A percentile compares a stretch with the other conserved stretches of the same genome.
Evolutionary conservation across 306 rosid genomes (phyloP).

Genomic region (Begonia fuchsioides): DNA sequence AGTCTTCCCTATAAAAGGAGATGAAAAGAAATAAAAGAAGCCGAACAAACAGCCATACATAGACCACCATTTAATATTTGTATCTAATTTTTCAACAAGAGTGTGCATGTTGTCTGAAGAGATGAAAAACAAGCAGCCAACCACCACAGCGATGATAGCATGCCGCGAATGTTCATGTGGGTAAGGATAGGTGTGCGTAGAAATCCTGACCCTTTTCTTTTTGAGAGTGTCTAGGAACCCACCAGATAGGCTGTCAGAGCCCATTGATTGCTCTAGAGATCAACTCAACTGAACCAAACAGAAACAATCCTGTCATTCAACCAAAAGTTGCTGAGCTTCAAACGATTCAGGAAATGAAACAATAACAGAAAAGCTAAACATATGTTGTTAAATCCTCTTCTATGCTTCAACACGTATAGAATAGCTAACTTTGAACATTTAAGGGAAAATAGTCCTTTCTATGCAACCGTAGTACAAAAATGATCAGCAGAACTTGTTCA

Average conservation of each 20-base stretch:
- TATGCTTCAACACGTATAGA: not conserved
- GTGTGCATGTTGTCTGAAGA: slow-evolving; percentile 91
- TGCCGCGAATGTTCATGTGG: slow-evolving; percentile 98
- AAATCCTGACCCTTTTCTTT: slow-evolving; percentile 88
- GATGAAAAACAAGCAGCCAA: slow-evolving; percentile 90
- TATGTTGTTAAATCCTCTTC: not conserved
- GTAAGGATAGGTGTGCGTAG: slow-evolving; percentile 72
- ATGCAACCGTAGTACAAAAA: too few relatives aligned
- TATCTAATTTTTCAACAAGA: slow-evolving; percentile 85
- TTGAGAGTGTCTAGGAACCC: slow-evolving; percentile 60
- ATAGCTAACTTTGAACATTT: not conserved
- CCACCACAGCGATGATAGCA: slow-evolving; percentile 83
- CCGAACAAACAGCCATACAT: slow-evolving; percentile 80
- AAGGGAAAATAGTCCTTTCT: not conserved
- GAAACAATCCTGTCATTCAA: slow-evolving; percentile 14
- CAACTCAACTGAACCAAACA: slow-evolving; percentile 10
- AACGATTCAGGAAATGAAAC: not conserved
- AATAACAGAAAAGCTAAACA: not conserved
- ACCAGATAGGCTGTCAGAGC: slow-evolving; percentile 35
- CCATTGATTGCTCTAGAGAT: slow-evolving; percentile 22
- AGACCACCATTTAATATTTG: slow-evolving; percentile 93
- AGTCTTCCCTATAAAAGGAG: slow-evolving; percentile 94
- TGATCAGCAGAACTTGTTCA: too few relatives aligned
- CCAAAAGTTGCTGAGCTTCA: slow-evolving; percentile 25
- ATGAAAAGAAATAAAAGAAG: slow-evolving; percentile 94